Conservation (phyloP, 495 filamentous ascomycete species). For the Aspergillus sclerotioniger region DNA sequence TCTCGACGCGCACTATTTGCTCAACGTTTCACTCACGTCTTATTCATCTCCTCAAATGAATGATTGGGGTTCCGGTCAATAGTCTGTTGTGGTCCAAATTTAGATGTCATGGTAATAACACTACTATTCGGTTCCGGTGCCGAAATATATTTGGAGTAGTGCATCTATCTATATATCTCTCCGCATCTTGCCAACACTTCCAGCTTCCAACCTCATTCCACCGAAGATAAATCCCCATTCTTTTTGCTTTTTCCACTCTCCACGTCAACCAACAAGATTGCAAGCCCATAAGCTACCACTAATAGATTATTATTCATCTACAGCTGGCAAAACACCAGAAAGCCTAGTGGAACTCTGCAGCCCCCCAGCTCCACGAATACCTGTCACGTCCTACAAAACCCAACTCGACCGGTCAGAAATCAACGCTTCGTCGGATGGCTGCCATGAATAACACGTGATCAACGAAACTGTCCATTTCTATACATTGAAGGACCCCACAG, state of each 20-base stretch:
- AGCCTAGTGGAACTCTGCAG: too few relatives aligned
- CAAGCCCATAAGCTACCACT: too few relatives aligned
- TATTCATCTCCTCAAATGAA: background rate
- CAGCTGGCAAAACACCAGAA: too few relatives aligned
- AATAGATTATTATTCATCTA: too few relatives aligned
- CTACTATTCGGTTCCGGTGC: background rate
- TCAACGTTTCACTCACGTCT: background rate
- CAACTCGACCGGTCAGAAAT: background rate
- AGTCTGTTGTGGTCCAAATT: background rate
- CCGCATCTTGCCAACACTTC: background rate
- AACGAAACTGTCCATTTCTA: slow-evolving; percentile 35
- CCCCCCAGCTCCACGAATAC: background rate
- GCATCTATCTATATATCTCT: background rate
- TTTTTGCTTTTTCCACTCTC: too few relatives aligned
- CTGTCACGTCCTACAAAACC: background rate
- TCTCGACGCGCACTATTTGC: background rate
- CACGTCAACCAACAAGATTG: too few relatives aligned
- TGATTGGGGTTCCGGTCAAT: background rate
- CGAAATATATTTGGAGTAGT: background rate
- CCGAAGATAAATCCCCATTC: too few relatives aligned
- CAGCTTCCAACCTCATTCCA: background rate
- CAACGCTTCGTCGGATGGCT: background rate
- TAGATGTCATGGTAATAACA: background rate
- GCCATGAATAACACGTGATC: background rate
- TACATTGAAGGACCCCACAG: slow-evolving; percentile 36